Evolutionary conservation across 331 rosid genomes (phyloP).

Genomic region (Ulmus americana): DNA sequence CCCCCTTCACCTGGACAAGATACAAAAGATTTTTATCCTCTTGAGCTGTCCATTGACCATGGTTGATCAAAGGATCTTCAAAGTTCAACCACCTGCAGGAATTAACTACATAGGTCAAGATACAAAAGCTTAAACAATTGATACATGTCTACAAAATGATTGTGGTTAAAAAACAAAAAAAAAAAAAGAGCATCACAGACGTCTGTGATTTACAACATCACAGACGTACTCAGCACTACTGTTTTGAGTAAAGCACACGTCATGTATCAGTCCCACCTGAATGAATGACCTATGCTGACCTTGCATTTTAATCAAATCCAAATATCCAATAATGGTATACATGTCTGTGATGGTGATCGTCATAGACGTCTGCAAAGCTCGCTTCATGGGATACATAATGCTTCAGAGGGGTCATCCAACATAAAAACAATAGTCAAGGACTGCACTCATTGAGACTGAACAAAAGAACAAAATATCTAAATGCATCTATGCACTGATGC

Average conservation of each 20-base stretch:
- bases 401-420: conserved; percentile 50
- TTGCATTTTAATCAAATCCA: conserved; percentile 53
- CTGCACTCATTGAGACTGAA: conserved; percentile 28
- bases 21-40: conserved; percentile 71
- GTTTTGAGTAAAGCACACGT: conserved; percentile 33
- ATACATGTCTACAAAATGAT: conserved; percentile 11
- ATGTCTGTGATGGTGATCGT: conserved; percentile 56
- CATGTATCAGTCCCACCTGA: conserved; percentile 63
- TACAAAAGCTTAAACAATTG: conserved; percentile 16
- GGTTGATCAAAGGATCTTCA: conserved; percentile 87
- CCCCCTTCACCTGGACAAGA: conserved; percentile 53
- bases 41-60: conserved; percentile 48
- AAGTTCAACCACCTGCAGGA: conserved; percentile 77
- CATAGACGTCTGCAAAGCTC: conserved; percentile 60
- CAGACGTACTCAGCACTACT: conserved; percentile 53
- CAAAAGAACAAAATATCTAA: conserved; percentile 11
- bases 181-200: conserved; percentile 37
- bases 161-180: conserved; percentile 14
- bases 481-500: too few relatives aligned
- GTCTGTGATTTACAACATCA: conserved; percentile 61
- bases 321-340: conserved; percentile 48
- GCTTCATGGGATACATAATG: conserved; percentile 35
- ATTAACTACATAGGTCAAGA: conserved; percentile 22
- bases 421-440: conserved; percentile 42
- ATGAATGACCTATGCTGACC: conserved; percentile 45